These are phyloP conservation scores for Monosporascus sp. DNA, from an alignment of 2,329 filamentous ascomycete species.

Conservation along the genomic window DNA sequence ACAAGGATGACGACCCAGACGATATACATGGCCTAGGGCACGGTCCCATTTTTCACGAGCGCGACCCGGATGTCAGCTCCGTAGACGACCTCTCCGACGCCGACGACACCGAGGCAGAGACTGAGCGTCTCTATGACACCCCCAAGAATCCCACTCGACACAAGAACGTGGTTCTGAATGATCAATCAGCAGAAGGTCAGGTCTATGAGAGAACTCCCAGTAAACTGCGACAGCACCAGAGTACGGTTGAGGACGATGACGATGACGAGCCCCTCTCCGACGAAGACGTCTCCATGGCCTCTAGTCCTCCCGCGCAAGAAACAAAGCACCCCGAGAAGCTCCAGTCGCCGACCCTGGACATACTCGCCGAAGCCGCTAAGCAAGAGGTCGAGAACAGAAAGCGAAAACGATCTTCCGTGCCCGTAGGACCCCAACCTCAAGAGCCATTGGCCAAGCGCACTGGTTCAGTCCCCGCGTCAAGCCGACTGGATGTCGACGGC, in stretches of 20 bases:
- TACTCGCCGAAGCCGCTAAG: slow-evolving; percentile 24
- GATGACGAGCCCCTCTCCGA: slow-evolving; percentile 32
- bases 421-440: slow-evolving; percentile 15
- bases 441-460: slow-evolving; percentile 21
- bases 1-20: slow-evolving; percentile 67
- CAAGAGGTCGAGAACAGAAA: slow-evolving; percentile 28
- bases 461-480: slow-evolving; percentile 15
- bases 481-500: slow-evolving; percentile 24
- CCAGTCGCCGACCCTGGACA: slow-evolving; percentile 24
- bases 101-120: slow-evolving; percentile 81
- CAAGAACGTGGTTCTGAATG: slow-evolving; percentile 55
- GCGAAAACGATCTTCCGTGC: slow-evolving; percentile 27
- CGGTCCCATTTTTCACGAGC: slow-evolving; percentile 13
- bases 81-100: slow-evolving; percentile 54
- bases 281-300: slow-evolving; percentile 25
- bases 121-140: slow-evolving; percentile 87
- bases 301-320: slow-evolving; percentile 24
- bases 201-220: slow-evolving; percentile 65
- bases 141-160: slow-evolving; percentile 59
- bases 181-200: slow-evolving; percentile 47
- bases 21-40: slow-evolving; percentile 42
- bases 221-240: slow-evolving; percentile 55
- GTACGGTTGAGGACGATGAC: slow-evolving; percentile 22
- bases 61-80: slow-evolving; percentile 27
- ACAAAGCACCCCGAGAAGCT: slow-evolving; percentile 15